Conservation (phyloP, 2,329 filamentous ascomycete species). For the Cercospora beticola region DNA sequence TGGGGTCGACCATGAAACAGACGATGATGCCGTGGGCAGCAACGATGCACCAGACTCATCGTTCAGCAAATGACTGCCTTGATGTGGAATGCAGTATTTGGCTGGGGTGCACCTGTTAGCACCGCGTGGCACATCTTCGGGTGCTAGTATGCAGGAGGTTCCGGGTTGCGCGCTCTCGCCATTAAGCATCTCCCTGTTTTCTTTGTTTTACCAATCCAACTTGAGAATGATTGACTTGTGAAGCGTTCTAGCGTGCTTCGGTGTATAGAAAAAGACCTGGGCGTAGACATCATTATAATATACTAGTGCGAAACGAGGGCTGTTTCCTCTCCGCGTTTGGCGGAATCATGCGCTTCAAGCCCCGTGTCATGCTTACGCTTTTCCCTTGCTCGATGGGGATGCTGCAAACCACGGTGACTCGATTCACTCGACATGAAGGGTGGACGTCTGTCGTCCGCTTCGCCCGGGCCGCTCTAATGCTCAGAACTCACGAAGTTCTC, state of each 20-base stretch:
- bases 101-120: neutral
- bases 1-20: slow-evolving; percentile 12
- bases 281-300: neutral
- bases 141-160: neutral
- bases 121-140: neutral
- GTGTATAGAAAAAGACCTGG: neutral
- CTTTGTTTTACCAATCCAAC: neutral
- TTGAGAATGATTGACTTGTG: neutral
- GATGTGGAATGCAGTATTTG: neutral
- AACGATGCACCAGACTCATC: neutral
- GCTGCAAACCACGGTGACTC: neutral
- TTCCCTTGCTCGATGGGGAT: neutral
- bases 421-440: neutral
- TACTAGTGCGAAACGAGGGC: neutral
- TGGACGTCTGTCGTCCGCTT: neutral
- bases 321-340: neutral
- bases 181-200: neutral
- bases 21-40: slow-evolving; percentile 7
- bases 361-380: neutral
- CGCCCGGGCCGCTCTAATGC: neutral
- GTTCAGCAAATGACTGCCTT: neutral
- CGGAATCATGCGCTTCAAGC: neutral
- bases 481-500: neutral
- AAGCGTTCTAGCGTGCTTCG: neutral
- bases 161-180: neutral